Evolutionary conservation across 768 basidiomycete species (phyloP), one percentile per base, ranked within the genome.

Genomic region (Rhodotorula sphaerocarpa): DNA sequence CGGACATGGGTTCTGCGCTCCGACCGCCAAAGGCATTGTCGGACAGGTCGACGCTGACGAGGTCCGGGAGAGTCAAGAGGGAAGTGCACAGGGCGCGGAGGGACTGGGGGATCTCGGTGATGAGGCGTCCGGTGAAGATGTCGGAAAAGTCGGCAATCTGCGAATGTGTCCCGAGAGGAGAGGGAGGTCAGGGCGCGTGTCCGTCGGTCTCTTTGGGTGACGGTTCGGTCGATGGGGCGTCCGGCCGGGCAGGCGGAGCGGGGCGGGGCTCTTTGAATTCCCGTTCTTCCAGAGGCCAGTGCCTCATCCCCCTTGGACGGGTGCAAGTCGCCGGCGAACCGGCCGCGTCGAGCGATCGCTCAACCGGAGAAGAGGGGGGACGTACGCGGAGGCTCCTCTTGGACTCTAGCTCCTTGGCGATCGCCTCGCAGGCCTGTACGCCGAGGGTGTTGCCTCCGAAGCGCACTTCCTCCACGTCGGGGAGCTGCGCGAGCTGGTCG

Each of bases 11-110:
- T 69, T 91, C 89, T 28, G 91, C 91, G 36, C 88, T 90, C 72
- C 92, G 85, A 39, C 89, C 90, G 27, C 93, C 93, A 68, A 96
- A 96, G 15, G 93, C 93, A 70, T 99, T 99, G 75, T 97, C 93
- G 71, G 84, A 86, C 55, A 99, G 83, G 74, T 97, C 82, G 71
- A 99, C 81, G 76, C 90, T 88, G 56, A 86, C 79, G 51, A 99
- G 84, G 5, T 86, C 82, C 7, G 83, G 80, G 72, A 88, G 88
- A 71, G 83, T 80, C 71, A 83, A 83, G 64, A 99, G 82, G 18
- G 91, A 84, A 71, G 89, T 83, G 74, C 92, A 95, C 69, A 99
- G 82, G 41, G 88, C 86, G 42, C 84, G 81, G 50, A 99, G 84
- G 21, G 95, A 90, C 61, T 78, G 81, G 7, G 93, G 95, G 73